Evolutionary conservation across 2,329 filamentous ascomycete species (phyloP), one percentile per base, ranked within the genome.

Genomic region (Claviceps purpurea): DNA sequence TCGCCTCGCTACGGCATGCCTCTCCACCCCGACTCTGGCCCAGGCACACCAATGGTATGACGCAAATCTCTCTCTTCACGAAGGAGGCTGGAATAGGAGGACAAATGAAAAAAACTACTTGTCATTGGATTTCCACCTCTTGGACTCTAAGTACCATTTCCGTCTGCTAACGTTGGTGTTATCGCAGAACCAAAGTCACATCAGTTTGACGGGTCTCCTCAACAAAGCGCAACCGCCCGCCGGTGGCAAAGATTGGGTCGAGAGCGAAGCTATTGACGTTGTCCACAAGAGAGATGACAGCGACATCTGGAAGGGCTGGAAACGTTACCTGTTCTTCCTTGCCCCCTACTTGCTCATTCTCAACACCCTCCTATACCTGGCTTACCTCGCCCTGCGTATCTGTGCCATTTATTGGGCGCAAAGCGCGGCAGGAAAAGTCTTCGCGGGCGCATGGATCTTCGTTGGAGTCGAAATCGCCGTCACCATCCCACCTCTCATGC

Each of bases 381-480:
- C 62, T 52, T 81, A 81, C 56, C 73, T 80, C 7, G 68, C 58
- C 22, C 63, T 75, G 50, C 74, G 77, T 40, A 71, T 81, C 34
- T 64, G 65, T 49, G 79, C 76, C 58, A 72, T 79, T 50, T 61
- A 77, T n/a, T 63, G 65, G 45, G 76, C 77, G 1, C 76, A 81
- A 57, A 64, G 69, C 1, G 62, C 62, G 1, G 63, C 65, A 4
- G 48, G 60, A 3, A 60, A 65, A 22, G 66, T 65, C 2, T 81
- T 73, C 55, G 65, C 69, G 4, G 70, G 73, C 45, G 77, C 77
- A 2, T 81, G 77, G 77, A 59, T 78, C 6, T 81, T 81, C 56
- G 75, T 81, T 51, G 73, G 66, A 24, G 70, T 79, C 52, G 77
- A 81, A 59, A 61, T 78, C 41, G 65, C 68, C n/a, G 70, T 74